These are phyloP conservation scores for Wickerhamiella parazyma DNA, from an alignment of 805 yeast genomes.

Conservation along the genomic window DNA sequence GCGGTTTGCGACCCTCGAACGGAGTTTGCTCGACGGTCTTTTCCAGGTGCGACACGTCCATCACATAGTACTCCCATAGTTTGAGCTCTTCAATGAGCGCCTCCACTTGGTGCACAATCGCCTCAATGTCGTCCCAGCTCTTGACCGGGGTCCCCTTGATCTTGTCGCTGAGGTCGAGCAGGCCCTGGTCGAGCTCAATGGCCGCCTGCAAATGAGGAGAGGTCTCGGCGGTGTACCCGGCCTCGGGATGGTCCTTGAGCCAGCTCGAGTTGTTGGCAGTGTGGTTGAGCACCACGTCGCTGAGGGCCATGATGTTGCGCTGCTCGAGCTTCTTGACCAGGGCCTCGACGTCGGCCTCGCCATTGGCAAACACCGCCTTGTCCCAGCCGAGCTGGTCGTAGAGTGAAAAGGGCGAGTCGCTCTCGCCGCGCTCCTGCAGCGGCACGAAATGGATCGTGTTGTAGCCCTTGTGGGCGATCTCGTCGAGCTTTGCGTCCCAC, in stretches of 20 bases:
- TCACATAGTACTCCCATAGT: constrained; percentile 81
- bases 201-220: constrained; percentile 85
- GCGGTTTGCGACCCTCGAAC: constrained; percentile 33
- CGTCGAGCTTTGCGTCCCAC: constrained; percentile 57
- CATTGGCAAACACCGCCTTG: constrained; percentile 41
- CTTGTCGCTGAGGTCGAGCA: constrained; percentile 49
- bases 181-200: constrained; percentile 61
- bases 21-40: constrained; percentile 20
- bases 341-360: constrained; percentile 38
- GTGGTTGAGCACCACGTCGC: constrained; percentile 90
- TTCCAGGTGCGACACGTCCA: constrained; percentile 39
- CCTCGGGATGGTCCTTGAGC: constrained; percentile 77
- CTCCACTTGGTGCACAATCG: constrained; percentile 54
- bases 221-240: constrained; percentile 72
- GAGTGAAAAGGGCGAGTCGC: constrained; percentile 88
- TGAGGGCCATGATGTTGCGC: constrained; percentile 55
- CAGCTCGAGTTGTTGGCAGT: constrained; percentile 84
- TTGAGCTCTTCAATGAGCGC: constrained; percentile 39
- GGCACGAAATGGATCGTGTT: constrained; percentile 97
- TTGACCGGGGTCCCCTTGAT: constrained; percentile 45
- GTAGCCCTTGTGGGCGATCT: constrained; percentile 62
- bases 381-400: constrained; percentile 76
- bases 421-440: constrained; percentile 73
- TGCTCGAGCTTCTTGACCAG: constrained; percentile 39
- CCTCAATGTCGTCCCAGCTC: constrained; percentile 40